Conservation (phyloP, 306 rosid species). For the Amphicarpaea edgeworthii region DNA sequence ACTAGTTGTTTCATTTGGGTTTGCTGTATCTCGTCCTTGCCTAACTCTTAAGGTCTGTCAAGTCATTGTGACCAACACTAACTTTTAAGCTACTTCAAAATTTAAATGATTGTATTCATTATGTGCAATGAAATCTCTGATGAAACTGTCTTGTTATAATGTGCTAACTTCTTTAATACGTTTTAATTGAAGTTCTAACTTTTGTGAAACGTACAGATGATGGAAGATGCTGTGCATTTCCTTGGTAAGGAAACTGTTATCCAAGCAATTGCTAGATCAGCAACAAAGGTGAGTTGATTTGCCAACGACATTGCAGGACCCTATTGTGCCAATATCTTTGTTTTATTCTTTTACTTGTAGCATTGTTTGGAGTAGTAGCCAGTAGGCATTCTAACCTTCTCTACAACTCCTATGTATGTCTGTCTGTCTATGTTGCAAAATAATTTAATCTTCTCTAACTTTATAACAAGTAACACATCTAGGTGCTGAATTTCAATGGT, state of each 20-base stretch:
- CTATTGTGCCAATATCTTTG: background rate
- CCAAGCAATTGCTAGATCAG: constrained; percentile 97
- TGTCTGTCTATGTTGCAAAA: background rate
- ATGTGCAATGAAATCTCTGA: constrained; percentile 19
- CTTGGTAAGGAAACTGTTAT: constrained; percentile 93
- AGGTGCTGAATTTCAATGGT: background rate
- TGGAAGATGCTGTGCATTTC: constrained; percentile 98
- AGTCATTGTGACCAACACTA: constrained; percentile 31
- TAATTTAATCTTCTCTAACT: background rate
- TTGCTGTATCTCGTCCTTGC: constrained; percentile 99
- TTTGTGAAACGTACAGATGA: constrained; percentile 64
- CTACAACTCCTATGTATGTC: background rate
- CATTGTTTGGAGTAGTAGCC: background rate
- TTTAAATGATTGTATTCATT: constrained; percentile 33
- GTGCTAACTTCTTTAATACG: constrained; percentile 1
- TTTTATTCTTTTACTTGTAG: constrained; percentile 30
- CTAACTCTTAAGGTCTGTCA: constrained; percentile 87
- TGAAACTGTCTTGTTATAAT: constrained; percentile 27
- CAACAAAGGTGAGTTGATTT: constrained; percentile 78
- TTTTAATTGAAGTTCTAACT: constrained; percentile 39
- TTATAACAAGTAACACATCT: background rate
- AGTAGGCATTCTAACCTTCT: background rate
- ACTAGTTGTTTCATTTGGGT: constrained; percentile 96
- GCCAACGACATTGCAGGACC: constrained; percentile 15
- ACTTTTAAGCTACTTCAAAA: constrained; percentile 12